Conservation (phyloP, 148 eudicot species). For the Camellia lanceoleosa region DNA sequence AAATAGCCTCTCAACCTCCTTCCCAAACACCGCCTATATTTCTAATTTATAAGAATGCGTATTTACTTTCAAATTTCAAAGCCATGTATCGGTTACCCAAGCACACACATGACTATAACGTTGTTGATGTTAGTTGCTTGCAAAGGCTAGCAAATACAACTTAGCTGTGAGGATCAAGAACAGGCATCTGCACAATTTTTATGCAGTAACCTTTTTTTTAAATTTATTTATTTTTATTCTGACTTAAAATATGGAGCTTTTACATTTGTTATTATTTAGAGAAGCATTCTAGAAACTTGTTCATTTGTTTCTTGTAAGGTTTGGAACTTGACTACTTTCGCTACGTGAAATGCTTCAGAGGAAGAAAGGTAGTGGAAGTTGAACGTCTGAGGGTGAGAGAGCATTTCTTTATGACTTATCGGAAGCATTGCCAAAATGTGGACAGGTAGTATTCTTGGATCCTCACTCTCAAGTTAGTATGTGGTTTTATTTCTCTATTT, state of each 20-base stretch:
- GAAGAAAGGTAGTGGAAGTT: slow-evolving; percentile 69
- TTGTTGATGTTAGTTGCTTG: no score
- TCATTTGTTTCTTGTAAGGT: neutral
- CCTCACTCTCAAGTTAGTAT: no score
- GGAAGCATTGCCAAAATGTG: slow-evolving; percentile 61
- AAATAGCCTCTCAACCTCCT: no score
- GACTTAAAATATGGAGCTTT: neutral
- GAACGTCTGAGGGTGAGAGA: slow-evolving; percentile 65
- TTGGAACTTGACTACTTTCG: slow-evolving; percentile 23
- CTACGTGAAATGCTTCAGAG: slow-evolving; percentile 99
- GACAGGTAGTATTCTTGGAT: slow-evolving; percentile 46
- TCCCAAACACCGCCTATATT: no score
- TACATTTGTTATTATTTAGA: neutral
- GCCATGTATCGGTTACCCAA: no score
- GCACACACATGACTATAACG: no score
- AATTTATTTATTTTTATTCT: neutral
- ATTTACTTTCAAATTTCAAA: no score
- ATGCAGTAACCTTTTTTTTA: neutral
- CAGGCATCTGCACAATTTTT: neutral
- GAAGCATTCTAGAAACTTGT: neutral
- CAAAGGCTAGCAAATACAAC: no score
- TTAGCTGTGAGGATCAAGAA: neutral
- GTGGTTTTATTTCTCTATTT: no score
- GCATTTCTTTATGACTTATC: slow-evolving; percentile 62
- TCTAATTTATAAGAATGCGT: no score